Percentiles rank a stretch among this genome's conserved stretches.
phyloP scores from a whole-genome alignment of 441 rosid genomes.

The Manihot esculenta region DNA sequence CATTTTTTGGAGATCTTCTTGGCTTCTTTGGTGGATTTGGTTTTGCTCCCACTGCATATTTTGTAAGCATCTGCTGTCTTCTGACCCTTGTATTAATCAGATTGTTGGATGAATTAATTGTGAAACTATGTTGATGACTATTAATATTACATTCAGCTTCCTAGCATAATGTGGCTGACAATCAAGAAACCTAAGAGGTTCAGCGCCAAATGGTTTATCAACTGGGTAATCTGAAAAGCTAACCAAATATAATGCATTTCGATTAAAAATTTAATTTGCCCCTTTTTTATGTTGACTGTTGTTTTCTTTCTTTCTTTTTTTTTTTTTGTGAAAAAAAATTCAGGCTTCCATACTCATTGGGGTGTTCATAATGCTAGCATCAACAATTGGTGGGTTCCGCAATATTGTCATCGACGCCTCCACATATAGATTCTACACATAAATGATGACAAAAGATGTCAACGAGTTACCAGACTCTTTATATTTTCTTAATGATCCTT shows the following conservation, averaged over 20 bases:
- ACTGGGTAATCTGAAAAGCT: slow-evolving; percentile 60
- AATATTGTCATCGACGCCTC: slow-evolving; percentile 74
- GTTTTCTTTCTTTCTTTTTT: too few species aligned
- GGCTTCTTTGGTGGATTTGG: slow-evolving; percentile 98
- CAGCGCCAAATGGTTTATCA: slow-evolving; percentile 68
- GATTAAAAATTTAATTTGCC: neutral
- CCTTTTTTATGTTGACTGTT: too few species aligned
- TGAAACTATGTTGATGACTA: too few species aligned
- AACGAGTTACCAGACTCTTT: neutral
- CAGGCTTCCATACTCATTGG: slow-evolving; percentile 66
- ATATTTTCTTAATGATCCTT: neutral
- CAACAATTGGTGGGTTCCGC: slow-evolving; percentile 88
- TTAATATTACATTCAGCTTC: slow-evolving; percentile 49
- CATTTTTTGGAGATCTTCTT: slow-evolving; percentile 92
- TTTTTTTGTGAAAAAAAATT: neutral
- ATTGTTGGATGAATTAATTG: too few species aligned
- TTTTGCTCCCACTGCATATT: slow-evolving; percentile 90
- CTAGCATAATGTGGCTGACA: slow-evolving; percentile 84
- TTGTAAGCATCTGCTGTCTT: slow-evolving; percentile 42
- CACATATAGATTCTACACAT: slow-evolving; percentile 73
- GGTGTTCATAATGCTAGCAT: slow-evolving; percentile 75
- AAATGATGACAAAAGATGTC: neutral
- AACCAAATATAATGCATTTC: neutral
- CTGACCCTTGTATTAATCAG: neutral
- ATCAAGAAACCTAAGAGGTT: slow-evolving; percentile 85